Percentiles rank a stretch among this genome's conserved stretches.
Conservation (phyloP, 163 green algal genomes). For the Scenedesmus sp. region DNA sequence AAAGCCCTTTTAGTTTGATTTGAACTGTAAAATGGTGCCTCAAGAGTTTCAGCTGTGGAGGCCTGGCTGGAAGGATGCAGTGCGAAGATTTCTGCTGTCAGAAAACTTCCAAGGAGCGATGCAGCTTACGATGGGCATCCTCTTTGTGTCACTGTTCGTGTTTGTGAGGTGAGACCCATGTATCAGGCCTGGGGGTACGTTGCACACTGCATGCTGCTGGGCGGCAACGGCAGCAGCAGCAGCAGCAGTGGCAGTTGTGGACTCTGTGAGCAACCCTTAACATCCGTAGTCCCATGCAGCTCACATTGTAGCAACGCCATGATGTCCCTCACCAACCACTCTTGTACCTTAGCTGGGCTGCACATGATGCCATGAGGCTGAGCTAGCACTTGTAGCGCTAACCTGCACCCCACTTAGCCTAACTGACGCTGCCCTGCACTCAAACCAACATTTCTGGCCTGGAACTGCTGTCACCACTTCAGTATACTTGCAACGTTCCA, state of each 20-base stretch:
- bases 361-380: too few relatives aligned
- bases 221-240: neutral
- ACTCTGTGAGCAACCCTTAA: neutral
- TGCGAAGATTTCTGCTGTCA: slow-evolving; percentile 31
- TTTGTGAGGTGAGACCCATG: slow-evolving; percentile 35
- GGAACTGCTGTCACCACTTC: too few relatives aligned
- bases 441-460: too few relatives aligned
- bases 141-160: slow-evolving; percentile 50
- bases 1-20: neutral
- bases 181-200: neutral
- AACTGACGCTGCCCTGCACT: too few relatives aligned
- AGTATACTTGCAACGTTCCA: too few relatives aligned
- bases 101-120: slow-evolving; percentile 42
- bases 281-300: too few relatives aligned
- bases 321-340: too few relatives aligned
- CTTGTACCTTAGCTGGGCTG: too few relatives aligned
- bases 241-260: neutral
- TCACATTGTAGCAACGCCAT: too few relatives aligned
- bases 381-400: too few relatives aligned
- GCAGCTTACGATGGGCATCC: slow-evolving; percentile 39
- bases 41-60: slow-evolving; percentile 17
- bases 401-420: too few relatives aligned
- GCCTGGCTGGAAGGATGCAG: slow-evolving; percentile 22
- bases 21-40: neutral
- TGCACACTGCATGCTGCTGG: neutral